Percentiles rank a stretch among this genome's conserved stretches.
Evolutionary conservation across 177 flowering plant species (phyloP).

Genomic region (Vitis hybrid): DNA sequence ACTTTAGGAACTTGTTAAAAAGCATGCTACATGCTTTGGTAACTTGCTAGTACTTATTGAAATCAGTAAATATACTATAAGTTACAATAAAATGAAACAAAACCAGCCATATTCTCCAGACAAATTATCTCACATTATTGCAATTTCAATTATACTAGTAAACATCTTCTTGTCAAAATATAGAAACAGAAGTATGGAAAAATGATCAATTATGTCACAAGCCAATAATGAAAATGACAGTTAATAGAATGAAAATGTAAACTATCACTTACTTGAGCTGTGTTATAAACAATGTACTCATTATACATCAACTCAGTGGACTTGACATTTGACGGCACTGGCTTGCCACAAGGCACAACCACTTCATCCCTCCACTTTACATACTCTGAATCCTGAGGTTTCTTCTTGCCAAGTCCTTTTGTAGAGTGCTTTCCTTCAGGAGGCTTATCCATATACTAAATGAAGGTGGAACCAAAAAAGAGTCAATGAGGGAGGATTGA

Average conservation of each 20-base stretch:
- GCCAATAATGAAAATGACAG: background rate
- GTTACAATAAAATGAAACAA: background rate
- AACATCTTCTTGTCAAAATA: background rate
- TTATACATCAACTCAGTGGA: constrained; percentile 90
- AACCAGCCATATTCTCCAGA: background rate
- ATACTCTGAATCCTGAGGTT: constrained; percentile 68
- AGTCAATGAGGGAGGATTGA: background rate
- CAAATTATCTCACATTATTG: background rate
- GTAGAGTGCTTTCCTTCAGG: constrained; percentile 95
- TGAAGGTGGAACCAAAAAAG: background rate
- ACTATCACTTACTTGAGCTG: constrained; percentile 74
- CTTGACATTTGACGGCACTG: constrained; percentile 66
- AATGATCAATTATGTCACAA: background rate
- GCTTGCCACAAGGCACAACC: constrained; percentile 89
- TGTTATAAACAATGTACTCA: constrained; percentile 87
- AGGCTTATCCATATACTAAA: constrained; percentile 86
- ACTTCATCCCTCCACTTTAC: constrained; percentile 81
- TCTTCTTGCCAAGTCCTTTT: constrained; percentile 87
- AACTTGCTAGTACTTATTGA: background rate
- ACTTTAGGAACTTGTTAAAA: background rate
- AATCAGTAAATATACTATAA: no score
- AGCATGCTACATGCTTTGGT: background rate
- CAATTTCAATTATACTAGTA: background rate
- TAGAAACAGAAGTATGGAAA: background rate
- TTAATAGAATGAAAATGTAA: background rate